These are phyloP conservation scores for Neurospora sp. DNA, from an alignment of 495 filamentous ascomycete genomes.

Conservation along the genomic window DNA sequence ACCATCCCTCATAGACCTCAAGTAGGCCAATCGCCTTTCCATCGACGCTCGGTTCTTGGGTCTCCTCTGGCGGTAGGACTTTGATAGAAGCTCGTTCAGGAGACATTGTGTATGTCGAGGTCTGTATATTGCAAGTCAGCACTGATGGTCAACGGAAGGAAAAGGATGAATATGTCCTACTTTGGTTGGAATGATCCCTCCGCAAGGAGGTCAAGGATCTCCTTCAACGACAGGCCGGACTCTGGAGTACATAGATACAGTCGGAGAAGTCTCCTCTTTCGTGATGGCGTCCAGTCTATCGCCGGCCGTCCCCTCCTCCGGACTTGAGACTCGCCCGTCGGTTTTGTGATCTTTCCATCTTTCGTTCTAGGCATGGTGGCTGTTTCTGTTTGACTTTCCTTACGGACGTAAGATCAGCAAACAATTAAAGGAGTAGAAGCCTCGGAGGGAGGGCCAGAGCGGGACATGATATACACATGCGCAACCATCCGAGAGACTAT, in stretches of 20 bases:
- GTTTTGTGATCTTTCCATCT: constrained; percentile 5
- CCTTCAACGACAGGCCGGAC: constrained; percentile 8
- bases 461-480: not conserved
- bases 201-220: constrained; percentile 7
- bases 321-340: not conserved
- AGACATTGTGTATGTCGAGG: constrained; percentile 11
- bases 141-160: not conserved
- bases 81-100: constrained; percentile 10
- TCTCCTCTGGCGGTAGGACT: constrained; percentile 11
- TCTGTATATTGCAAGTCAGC: not conserved
- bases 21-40: not conserved
- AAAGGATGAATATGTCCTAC: not conserved
- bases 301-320: constrained; percentile 6
- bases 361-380: constrained; percentile 2
- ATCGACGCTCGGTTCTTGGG: constrained; percentile 7
- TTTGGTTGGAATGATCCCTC: constrained; percentile 10
- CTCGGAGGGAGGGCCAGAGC: not conserved
- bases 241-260: constrained; percentile 11
- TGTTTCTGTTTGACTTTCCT: not conserved
- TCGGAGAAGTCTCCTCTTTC: constrained; percentile 7
- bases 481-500: not conserved
- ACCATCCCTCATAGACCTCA: not conserved
- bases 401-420: not conserved
- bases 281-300: constrained; percentile 10
- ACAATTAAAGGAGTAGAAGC: not conserved